Conservation (phyloP, 176 grass and related monocot genomes). For the Carex myosuroides region DNA sequence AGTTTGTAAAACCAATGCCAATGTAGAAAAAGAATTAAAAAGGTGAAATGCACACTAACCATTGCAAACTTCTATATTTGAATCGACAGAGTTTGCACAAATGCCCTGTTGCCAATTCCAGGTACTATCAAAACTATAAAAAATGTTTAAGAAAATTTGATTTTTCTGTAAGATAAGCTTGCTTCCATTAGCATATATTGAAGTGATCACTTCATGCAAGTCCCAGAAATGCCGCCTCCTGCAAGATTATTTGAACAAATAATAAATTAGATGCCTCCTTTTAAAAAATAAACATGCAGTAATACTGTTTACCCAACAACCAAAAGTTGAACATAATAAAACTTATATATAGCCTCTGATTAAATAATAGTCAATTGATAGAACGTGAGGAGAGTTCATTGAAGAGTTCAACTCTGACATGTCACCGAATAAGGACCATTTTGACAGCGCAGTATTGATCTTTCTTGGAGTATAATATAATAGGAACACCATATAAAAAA, state of each 20-base stretch:
- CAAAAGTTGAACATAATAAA: background rate
- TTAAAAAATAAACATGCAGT: background rate
- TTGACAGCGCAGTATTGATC: background rate
- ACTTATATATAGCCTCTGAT: background rate
- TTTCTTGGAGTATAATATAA: background rate
- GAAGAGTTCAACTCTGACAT: background rate
- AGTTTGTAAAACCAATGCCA: background rate
- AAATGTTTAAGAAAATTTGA: background rate
- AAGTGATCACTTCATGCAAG: background rate
- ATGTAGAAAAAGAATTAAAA: background rate
- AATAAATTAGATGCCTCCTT: background rate
- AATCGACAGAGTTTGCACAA: background rate
- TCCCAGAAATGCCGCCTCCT: background rate
- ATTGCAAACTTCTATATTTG: background rate
- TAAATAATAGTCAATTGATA: background rate
- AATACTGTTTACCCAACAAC: background rate
- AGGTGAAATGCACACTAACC: background rate
- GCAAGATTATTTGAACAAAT: background rate
- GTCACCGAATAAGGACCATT: background rate
- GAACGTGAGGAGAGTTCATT: background rate
- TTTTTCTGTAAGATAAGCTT: background rate
- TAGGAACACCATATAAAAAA: background rate
- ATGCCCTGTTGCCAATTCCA: conserved; percentile 5
- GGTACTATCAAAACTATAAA: conserved; percentile 1
- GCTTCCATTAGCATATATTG: background rate